Base-by-base conservation (phyloP, 257 asterid species). In the Plectranthus barbatus region DNA sequence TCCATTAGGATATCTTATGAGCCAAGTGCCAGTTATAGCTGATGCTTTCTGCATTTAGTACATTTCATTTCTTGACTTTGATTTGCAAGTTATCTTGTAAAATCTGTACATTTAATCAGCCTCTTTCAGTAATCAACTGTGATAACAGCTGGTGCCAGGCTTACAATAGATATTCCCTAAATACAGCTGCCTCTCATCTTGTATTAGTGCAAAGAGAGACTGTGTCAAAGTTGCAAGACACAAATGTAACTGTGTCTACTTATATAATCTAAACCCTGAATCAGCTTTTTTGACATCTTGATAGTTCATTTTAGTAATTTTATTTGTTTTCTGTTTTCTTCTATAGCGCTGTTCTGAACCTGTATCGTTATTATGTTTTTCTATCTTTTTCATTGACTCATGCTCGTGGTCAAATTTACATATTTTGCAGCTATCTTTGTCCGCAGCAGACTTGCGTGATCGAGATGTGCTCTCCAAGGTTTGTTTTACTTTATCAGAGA, bases 401-500 rank as follows among this genome's bases (percentile, higher is more conserved):
- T 47, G 62, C 45, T 41, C 50, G 40, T 66, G 54, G 41, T 50
- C 62, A 26, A 65, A 66, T 20, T 71, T 54, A 31, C 42, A 53
- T 63, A 45, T 44, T 73, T 61, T 90, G 84, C 96, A 93, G 99
- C 76, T 93, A 54, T 90, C 99, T 71, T 75, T 93, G 51, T 90
- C 96, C 69, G 97, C 95, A 56, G 53, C 87, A 66, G 82, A 83
- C 74, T 83, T 93, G 78, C 92, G 84, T 29, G 94, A 93, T 72
- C 86, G 80, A 68, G 99, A 93, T 76, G 81, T 87, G 70, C 86
- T 93, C 72, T 93, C 97, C 69, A 93, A 93, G 99, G 99, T 93
- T 69, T 66, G 97, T 70, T 70, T 36, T 66, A 73, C 44, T 63
- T 50, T 51, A 37, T 31, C 46, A 11, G 13, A 40, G 31, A 62